Evolutionary conservation across 345 rosid species (phyloP), one percentile per base, ranked within the genome.

Genomic region (Noccaea caerulescens): DNA sequence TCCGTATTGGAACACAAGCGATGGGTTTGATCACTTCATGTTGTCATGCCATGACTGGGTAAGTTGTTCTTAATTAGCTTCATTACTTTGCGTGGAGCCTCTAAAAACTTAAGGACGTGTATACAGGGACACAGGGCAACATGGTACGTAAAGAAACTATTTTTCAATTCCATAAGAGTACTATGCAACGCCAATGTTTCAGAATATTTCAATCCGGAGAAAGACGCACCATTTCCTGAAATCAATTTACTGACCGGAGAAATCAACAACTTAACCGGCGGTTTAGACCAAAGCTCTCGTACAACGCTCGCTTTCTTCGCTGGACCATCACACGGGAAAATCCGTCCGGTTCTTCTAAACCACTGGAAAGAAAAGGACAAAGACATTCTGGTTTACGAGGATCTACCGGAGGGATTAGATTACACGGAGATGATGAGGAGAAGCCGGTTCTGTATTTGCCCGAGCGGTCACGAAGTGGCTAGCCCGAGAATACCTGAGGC

Each of bases 1-100:
- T 71, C 88, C 85, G 5, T 89, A 76, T 30, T 89, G 98, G 93
- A 92, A 92, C 63, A 75, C 86, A 36, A 86, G 92, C 80, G 81
- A 79, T 14, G 96, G 96, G 6, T 87, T 85, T n/a, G 96, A 89
- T 69, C 96, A 92, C 68, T 78, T 84, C 77, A 89, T 92, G 90
- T 82, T 87, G 33, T 82, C 96, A 34, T 92, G 96, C 79, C 91
- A 88, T 71, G 97, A 88, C 46, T 88, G 95, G 93, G 93, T 88
- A 76, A 50, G 57, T 50, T 41, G 42, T 53, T 68, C 38, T 60
- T 67, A 30, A 18, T 33, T 61, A n/a, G 37, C 2, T 64, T 57
- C 30, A 27, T 27, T 10, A 41, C 14, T 27, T 32, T 47, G 68
- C 68, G 3, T 10, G 4, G 10, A 23, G 27, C 12, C 49, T 23